phyloP scores from a whole-genome alignment of 306 rosid species.

The Malus domestica region DNA sequence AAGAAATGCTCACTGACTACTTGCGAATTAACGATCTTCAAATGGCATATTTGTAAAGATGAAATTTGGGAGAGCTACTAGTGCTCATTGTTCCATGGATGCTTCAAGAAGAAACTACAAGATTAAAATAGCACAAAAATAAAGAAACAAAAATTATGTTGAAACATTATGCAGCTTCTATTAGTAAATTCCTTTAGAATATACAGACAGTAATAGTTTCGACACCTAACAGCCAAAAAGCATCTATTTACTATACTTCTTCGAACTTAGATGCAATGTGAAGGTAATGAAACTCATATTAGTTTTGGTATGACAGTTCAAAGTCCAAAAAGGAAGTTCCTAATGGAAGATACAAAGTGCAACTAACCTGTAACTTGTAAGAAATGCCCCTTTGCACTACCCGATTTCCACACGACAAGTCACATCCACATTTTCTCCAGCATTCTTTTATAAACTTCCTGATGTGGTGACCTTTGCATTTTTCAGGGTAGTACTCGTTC shows the following conservation, averaged over 20 bases:
- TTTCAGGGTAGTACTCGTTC: conserved; percentile 40
- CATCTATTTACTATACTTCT: background rate
- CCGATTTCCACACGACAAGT: conserved; percentile 81
- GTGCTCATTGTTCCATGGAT: background rate
- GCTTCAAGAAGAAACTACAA: background rate
- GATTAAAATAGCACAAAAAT: background rate
- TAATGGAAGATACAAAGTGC: conserved; percentile 11
- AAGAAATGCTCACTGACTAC: background rate
- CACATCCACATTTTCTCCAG: conserved; percentile 95
- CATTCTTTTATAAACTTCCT: conserved; percentile 87
- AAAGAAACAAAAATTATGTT: background rate
- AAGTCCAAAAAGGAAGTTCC: background rate
- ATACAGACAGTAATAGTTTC: background rate
- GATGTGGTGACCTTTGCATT: conserved; percentile 72
- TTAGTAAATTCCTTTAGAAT: background rate
- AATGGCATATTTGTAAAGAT: background rate
- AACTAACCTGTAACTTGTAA: conserved; percentile 74
- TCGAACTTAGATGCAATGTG: background rate
- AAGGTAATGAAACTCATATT: background rate
- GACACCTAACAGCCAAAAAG: background rate
- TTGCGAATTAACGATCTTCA: background rate
- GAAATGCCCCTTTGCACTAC: conserved; percentile 78
- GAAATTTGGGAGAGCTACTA: background rate
- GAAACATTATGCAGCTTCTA: background rate
- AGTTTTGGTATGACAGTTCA: background rate